These are phyloP conservation scores for Wickerhamomyces canadensis DNA, from an alignment of 805 yeast species.

Conservation along the genomic window DNA sequence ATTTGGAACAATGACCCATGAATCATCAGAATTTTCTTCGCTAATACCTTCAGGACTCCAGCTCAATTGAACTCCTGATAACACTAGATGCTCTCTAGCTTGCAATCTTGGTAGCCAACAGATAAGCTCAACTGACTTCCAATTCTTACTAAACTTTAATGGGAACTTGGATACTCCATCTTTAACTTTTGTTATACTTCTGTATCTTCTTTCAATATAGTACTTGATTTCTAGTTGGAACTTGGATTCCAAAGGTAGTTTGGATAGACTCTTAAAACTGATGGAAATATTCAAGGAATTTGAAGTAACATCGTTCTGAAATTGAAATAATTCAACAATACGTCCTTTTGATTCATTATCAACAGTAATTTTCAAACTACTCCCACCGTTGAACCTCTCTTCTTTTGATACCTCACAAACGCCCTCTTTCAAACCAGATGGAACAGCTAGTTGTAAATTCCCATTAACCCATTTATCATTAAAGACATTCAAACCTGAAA, in stretches of 20 bases:
- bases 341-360: conserved; percentile 13
- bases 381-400: conserved; percentile 33
- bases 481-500: conserved; percentile 27
- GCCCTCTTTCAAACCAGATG: conserved; percentile 19
- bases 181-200: conserved; percentile 23
- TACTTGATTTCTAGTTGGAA: conserved; percentile 30
- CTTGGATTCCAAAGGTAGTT: conserved; percentile 9
- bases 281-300: conserved; percentile 13
- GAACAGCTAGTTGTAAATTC: conserved; percentile 30
- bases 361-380: conserved; percentile 26
- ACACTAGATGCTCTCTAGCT: conserved; percentile 20
- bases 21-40: conserved; percentile 10
- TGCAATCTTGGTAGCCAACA: conserved; percentile 17
- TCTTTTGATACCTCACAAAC: conserved; percentile 10
- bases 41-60: conserved; percentile 11
- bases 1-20: conserved; percentile 25
- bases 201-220: conserved; percentile 28
- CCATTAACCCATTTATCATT: conserved; percentile 32
- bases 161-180: conserved; percentile 30
- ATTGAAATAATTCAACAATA: conserved; percentile 22
- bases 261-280: conserved; percentile 24
- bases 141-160: conserved; percentile 18
- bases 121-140: conserved; percentile 16
- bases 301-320: conserved; percentile 22
- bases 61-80: conserved; percentile 15